phyloP scores from a whole-genome alignment of 345 rosid species.

The Citrus maxima region DNA sequence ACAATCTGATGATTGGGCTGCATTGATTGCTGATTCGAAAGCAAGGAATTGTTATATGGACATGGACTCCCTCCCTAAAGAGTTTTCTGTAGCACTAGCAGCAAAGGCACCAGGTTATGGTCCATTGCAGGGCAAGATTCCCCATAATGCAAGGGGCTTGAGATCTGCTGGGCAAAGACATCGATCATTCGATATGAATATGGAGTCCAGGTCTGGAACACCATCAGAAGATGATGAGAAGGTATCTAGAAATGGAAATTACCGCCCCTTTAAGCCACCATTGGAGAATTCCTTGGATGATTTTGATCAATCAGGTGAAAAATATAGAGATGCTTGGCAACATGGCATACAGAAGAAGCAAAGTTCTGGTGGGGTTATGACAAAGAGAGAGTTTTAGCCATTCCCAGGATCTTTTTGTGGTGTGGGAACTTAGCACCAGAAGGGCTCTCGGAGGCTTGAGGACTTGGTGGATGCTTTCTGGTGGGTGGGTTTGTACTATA shows the following conservation, averaged over 20 bases:
- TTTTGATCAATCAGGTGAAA: constrained; percentile 57
- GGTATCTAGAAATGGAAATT: constrained; percentile 58
- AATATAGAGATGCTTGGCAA: constrained; percentile 80
- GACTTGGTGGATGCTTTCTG: constrained; percentile 16
- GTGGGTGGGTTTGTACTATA: constrained; percentile 13
- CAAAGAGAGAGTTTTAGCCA: constrained; percentile 48
- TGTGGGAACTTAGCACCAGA: constrained; percentile 10
- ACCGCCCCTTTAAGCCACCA: constrained; percentile 35
- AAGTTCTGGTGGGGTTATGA: constrained; percentile 39
- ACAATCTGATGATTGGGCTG: constrained; percentile 94
- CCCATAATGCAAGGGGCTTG: constrained; percentile 57
- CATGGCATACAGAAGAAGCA: constrained; percentile 60
- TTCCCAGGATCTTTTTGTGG: not conserved
- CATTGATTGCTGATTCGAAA: constrained; percentile 80
- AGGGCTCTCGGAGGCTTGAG: constrained; percentile 6
- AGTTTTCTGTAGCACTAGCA: constrained; percentile 38
- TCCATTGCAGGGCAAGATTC: constrained; percentile 48
- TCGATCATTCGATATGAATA: constrained; percentile 54
- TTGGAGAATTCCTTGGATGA: constrained; percentile 61
- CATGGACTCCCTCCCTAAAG: constrained; percentile 87
- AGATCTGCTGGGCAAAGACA: constrained; percentile 73
- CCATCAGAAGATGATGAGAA: constrained; percentile 80
- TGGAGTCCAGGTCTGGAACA: constrained; percentile 67
- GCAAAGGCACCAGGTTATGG: constrained; percentile 44
- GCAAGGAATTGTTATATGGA: constrained; percentile 87